Percentiles rank a stretch among this genome's conserved stretches.
These are phyloP conservation scores for Scutellaria baicalensis DNA, from an alignment of 257 asterid genomes.

Conservation along the genomic window DNA sequence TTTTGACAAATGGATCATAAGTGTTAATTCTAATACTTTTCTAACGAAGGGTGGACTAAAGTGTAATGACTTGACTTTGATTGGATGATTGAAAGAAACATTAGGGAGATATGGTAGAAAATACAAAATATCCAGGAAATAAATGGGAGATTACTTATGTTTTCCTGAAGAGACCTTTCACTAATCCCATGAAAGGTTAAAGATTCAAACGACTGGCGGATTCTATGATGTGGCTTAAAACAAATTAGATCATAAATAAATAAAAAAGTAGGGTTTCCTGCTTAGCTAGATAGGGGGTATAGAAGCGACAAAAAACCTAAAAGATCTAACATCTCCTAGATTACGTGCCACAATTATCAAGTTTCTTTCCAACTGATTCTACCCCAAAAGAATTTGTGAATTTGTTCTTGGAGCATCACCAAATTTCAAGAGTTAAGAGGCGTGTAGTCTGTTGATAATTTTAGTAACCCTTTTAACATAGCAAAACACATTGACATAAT, in stretches of 20 bases:
- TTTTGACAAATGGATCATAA: constrained; percentile 20
- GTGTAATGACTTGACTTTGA: background rate
- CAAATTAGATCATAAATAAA: background rate
- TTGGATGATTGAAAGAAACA: background rate
- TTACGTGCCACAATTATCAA: background rate
- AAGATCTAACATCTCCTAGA: background rate
- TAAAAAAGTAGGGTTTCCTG: background rate
- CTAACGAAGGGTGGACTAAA: constrained; percentile 8
- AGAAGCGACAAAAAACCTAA: too few species aligned
- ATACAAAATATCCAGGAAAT: background rate
- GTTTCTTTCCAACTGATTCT: background rate
- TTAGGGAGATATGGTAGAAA: background rate
- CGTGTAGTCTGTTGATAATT: background rate
- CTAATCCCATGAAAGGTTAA: background rate
- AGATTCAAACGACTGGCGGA: background rate
- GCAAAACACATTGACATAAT: background rate
- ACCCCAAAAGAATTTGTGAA: background rate
- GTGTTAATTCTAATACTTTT: background rate
- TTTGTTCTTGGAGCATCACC: background rate
- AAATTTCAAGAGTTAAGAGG: background rate
- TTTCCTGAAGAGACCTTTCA: background rate
- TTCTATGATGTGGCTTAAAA: constrained; percentile 1
- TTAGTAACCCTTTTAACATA: background rate
- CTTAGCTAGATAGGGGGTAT: background rate
- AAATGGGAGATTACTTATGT: background rate